A percentile compares a stretch with the other conserved stretches of the same genome.
phyloP scores from a whole-genome alignment of 2,329 filamentous ascomycete species.

The Trichophyton verrucosum region DNA sequence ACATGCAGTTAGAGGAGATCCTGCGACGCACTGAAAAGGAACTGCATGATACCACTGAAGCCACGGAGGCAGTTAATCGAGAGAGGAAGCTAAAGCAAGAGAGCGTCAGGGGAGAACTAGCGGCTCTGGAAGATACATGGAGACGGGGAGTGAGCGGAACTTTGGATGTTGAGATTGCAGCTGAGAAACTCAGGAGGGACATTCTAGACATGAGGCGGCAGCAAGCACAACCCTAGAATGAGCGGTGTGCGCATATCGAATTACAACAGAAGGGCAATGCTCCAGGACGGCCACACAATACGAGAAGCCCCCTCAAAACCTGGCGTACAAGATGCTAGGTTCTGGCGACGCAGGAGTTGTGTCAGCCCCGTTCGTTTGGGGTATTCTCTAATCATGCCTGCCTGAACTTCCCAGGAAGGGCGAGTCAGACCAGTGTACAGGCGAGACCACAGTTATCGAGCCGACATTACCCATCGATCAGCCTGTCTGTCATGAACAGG shows the following conservation, averaged over 20 bases:
- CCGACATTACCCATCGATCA: not conserved
- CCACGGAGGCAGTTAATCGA: slow-evolving; percentile 62
- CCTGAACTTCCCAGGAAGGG: not conserved
- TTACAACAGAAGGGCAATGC: not conserved
- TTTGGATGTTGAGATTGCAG: slow-evolving; percentile 76
- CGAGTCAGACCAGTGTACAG: not conserved
- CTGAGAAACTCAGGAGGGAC: slow-evolving; percentile 56
- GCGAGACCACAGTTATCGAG: not conserved
- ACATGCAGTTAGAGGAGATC: slow-evolving; percentile 65
- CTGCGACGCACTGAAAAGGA: slow-evolving; percentile 60
- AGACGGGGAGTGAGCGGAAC: slow-evolving; percentile 63
- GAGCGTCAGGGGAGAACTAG: slow-evolving; percentile 58
- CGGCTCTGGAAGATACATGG: slow-evolving; percentile 65
- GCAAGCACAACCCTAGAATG: slow-evolving; percentile 16
- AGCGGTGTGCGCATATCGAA: not conserved
- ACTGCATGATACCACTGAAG: slow-evolving; percentile 52
- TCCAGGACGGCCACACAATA: not conserved
- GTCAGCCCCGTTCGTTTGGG: not conserved
- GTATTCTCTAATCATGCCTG: not conserved
- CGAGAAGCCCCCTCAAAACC: not conserved
- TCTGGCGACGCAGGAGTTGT: not conserved
- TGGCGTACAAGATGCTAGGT: not conserved
- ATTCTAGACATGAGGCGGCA: slow-evolving; percentile 49
- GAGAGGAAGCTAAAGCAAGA: slow-evolving; percentile 59
- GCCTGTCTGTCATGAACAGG: not conserved